A percentile compares a stretch with the other conserved stretches of the same genome.
These are phyloP conservation scores for Cercospora brassicicola DNA, from an alignment of 2,329 filamentous ascomycete genomes.

Conservation along the genomic window DNA sequence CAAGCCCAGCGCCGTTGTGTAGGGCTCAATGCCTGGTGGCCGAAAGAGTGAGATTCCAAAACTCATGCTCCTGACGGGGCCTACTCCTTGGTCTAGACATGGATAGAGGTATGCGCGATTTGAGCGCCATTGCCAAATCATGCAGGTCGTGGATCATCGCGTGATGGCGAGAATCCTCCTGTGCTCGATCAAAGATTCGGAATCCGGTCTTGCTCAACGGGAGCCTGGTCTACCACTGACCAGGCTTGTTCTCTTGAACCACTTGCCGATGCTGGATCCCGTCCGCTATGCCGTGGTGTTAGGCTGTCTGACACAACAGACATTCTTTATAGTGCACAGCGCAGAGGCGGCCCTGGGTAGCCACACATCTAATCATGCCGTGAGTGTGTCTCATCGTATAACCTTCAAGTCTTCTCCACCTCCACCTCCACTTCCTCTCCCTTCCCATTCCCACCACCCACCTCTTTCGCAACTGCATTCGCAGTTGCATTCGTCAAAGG, in stretches of 20 bases:
- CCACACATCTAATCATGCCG: neutral
- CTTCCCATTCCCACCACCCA: neutral
- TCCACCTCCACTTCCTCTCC: neutral
- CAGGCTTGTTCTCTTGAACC: neutral
- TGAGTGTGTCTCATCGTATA: neutral
- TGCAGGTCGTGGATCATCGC: too few relatives aligned
- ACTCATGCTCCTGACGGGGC: neutral
- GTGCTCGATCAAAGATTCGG: neutral
- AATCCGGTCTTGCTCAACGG: neutral
- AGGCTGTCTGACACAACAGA: neutral
- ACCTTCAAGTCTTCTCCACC: neutral
- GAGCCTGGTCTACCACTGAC: neutral
- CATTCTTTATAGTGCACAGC: neutral
- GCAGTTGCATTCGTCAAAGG: conserved; percentile 1
- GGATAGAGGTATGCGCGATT: neutral
- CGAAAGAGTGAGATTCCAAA: neutral
- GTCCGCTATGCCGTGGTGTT: neutral
- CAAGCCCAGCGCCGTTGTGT: neutral
- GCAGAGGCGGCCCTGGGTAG: neutral
- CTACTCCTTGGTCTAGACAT: neutral
- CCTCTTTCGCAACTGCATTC: neutral
- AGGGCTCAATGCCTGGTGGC: too few relatives aligned
- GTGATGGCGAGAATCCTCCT: too few relatives aligned
- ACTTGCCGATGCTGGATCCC: neutral
- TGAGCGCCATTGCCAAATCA: too few relatives aligned